Conservation (phyloP, 2,329 filamentous ascomycete genomes). For the Penicillium sp. region DNA sequence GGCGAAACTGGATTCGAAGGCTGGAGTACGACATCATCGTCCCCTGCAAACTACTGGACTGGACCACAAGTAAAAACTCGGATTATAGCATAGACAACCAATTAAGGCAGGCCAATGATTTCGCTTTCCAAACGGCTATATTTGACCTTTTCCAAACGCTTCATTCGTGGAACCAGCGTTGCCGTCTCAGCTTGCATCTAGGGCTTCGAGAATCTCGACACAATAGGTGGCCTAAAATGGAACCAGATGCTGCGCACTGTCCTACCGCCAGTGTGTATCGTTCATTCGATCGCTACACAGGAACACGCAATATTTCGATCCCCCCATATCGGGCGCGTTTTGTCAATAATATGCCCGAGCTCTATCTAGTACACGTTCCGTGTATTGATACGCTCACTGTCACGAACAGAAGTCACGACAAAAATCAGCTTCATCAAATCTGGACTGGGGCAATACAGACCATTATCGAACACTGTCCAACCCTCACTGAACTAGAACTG, state of each 20-base stretch:
- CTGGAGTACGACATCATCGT: conserved; percentile 12
- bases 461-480: conserved; percentile 3
- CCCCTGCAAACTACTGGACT: conserved; percentile 12
- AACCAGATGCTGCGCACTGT: conserved; percentile 8
- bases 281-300: background rate
- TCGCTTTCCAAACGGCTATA: conserved; percentile 8
- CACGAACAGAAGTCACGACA: background rate
- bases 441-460: conserved; percentile 4
- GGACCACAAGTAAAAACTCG: background rate
- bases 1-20: conserved; percentile 6
- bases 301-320: background rate
- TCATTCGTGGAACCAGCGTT: conserved; percentile 9
- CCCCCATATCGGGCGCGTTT: conserved; percentile 17
- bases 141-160: conserved; percentile 4
- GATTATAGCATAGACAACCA: conserved; percentile 12
- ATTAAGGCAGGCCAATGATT: conserved; percentile 12
- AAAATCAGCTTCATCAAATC: background rate
- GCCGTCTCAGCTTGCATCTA: conserved; percentile 7
- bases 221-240: conserved; percentile 7
- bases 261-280: background rate
- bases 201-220: conserved; percentile 3
- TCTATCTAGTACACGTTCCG: background rate
- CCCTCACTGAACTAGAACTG: conserved; percentile 1
- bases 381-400: conserved; percentile 10
- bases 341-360: background rate